These are phyloP conservation scores for Lenzites betulinus DNA, from an alignment of 768 basidiomycete species.

Conservation along the genomic window DNA sequence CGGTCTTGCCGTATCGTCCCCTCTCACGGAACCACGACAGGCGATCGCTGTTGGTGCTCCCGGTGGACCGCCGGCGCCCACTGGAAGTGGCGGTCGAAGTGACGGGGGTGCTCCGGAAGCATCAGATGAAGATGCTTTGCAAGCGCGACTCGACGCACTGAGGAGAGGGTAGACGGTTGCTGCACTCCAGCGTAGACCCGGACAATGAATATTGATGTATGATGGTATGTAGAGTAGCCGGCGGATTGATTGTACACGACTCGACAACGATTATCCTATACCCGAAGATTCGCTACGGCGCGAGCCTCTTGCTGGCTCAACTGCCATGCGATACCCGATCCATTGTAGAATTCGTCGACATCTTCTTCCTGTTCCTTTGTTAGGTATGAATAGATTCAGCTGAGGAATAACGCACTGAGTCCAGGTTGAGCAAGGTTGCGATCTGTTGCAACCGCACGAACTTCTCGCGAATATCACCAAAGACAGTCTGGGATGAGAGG, in stretches of 20 bases:
- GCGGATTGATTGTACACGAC: slow-evolving; percentile 10
- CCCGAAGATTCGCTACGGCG: slow-evolving; percentile 61
- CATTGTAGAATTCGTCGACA: slow-evolving; percentile 91
- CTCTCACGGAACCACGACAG: slow-evolving; percentile 65
- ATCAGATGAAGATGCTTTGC: slow-evolving; percentile 90
- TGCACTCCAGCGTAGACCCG: no score
- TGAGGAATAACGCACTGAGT: slow-evolving; percentile 51
- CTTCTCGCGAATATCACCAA: slow-evolving; percentile 90
- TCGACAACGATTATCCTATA: slow-evolving; percentile 18
- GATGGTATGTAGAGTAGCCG: slow-evolving; percentile 5
- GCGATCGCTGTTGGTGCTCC: slow-evolving; percentile 86
- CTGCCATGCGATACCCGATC: slow-evolving; percentile 91
- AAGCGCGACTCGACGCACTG: slow-evolving; percentile 90
- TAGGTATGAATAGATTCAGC: background rate
- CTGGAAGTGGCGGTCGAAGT: slow-evolving; percentile 41
- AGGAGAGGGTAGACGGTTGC: slow-evolving; percentile 54
- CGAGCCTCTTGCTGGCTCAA: slow-evolving; percentile 77
- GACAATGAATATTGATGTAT: slow-evolving; percentile 7
- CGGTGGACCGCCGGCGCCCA: slow-evolving; percentile 40
- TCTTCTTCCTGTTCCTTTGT: slow-evolving; percentile 74
- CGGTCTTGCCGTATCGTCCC: slow-evolving; percentile 61
- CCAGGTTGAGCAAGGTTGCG: slow-evolving; percentile 87
- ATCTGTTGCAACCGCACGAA: slow-evolving; percentile 92
- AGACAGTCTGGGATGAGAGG: slow-evolving; percentile 84
- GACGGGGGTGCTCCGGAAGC: slow-evolving; percentile 43